Evolutionary conservation across 2,329 filamentous ascomycete genomes (phyloP), one percentile per base, ranked within the genome.

Genomic region (Colletotrichum kahawae): DNA sequence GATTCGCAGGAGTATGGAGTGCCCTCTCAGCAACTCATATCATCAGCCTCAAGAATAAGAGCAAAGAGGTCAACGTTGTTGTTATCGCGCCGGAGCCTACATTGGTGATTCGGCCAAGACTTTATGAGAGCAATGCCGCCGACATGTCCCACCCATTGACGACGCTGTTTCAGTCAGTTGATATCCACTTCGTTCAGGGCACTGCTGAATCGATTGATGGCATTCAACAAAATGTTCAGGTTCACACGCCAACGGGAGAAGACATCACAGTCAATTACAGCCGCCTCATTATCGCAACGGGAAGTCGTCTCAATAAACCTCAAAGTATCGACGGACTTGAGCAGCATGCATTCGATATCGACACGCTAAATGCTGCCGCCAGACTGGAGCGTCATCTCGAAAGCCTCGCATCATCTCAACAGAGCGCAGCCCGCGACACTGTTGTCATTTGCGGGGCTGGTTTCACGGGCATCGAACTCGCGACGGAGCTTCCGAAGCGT

Each of bases 1-100:
- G 83, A 0, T 84, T 85, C 60, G 82, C 82, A 27, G 83, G 83
- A 12, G 66, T 84, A 3, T 84, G 82, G 82, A 84, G 83, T 43
- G 84, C 84, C 8, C 78, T 85, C 2, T 77, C 82, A 7, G 83
- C 84, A 29, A 79, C 78, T 62, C 80, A 83, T 3, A 80, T 84
- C 14, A 78, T 83, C 14, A 77, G 78, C 10, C 75, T 82, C 18
- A 70, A 66, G 7, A 57, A 70, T n/a, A 77, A 78, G 29, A 67
- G 71, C 9, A 16, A 74, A 6, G 71, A 78, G 13, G 74, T 84
- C 34, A 77, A 83, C 27, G 78, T 85, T 31, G 36, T 78, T 7
- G 78, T 85, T 64, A 78, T 85, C 27, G 78, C 84, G 4, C 84
- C 84, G 0, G 77, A 83, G 63, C 79, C 81, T 1, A 69, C 51